Conservation (phyloP, 495 filamentous ascomycete genomes). For the Lophium mytilinum region DNA sequence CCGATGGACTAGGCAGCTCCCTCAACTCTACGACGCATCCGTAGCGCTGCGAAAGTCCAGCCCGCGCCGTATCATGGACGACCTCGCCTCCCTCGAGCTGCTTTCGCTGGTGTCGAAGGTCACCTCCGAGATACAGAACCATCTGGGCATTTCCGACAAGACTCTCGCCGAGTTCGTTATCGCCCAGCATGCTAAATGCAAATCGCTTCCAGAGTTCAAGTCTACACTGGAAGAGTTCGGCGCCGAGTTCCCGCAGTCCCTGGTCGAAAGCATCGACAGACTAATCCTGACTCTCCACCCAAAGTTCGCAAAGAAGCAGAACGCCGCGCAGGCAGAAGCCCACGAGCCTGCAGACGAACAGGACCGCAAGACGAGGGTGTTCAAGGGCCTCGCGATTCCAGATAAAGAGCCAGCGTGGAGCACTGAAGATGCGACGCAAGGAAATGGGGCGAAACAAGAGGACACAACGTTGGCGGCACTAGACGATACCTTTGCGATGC, state of each 20-base stretch:
- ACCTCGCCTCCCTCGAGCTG: slow-evolving; percentile 81
- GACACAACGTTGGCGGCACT: slow-evolving; percentile 52
- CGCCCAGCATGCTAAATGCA: slow-evolving; percentile 73
- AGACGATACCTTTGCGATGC: slow-evolving; percentile 86
- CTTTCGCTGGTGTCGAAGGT: slow-evolving; percentile 92
- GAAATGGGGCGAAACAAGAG: slow-evolving; percentile 27
- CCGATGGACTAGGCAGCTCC: too few relatives aligned
- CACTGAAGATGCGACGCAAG: slow-evolving; percentile 39
- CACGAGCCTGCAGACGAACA: slow-evolving; percentile 23
- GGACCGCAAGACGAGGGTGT: slow-evolving; percentile 66
- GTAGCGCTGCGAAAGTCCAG: neutral
- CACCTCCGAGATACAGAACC: slow-evolving; percentile 87
- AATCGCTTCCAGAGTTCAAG: slow-evolving; percentile 59
- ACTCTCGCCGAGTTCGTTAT: slow-evolving; percentile 94
- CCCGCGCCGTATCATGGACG: slow-evolving; percentile 55
- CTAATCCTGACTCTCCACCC: slow-evolving; percentile 86
- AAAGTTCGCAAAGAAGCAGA: slow-evolving; percentile 52
- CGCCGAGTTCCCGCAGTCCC: slow-evolving; percentile 79
- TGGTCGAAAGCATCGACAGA: slow-evolving; percentile 86
- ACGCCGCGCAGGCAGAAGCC: slow-evolving; percentile 40
- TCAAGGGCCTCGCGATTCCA: slow-evolving; percentile 82
- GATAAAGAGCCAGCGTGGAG: slow-evolving; percentile 61
- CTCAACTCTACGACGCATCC: too few relatives aligned
- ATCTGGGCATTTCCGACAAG: slow-evolving; percentile 87
- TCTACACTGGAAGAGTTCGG: slow-evolving; percentile 62